These are phyloP conservation scores for Hamigera avellanea DNA, from an alignment of 495 filamentous ascomycete species.

Conservation along the genomic window DNA sequence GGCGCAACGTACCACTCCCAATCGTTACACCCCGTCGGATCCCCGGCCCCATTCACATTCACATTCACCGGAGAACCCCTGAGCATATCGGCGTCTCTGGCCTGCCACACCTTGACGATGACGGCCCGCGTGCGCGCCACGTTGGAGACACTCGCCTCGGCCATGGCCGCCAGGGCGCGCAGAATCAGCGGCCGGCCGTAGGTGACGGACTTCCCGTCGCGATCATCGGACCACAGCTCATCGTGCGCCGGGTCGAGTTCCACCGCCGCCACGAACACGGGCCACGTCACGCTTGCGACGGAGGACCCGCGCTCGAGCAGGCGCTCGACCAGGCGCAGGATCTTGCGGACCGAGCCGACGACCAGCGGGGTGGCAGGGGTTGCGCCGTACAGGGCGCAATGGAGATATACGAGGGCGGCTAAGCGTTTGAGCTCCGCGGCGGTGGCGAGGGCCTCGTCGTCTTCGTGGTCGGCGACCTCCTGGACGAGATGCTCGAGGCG, in stretches of 20 bases:
- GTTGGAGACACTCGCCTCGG: conserved; percentile 28
- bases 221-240: conserved; percentile 22
- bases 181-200: conserved; percentile 28
- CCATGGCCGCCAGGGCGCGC: conserved; percentile 28
- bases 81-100: conserved; percentile 25
- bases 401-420: conserved; percentile 28
- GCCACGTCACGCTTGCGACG: conserved; percentile 28
- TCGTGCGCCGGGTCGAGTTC: conserved; percentile 31
- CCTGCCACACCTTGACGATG: conserved; percentile 32
- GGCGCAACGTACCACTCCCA: conserved; percentile 34
- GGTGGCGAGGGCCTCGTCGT: conserved; percentile 17
- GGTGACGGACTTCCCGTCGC: conserved; percentile 4
- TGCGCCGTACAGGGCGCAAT: conserved; percentile 29
- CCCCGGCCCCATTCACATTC: no score
- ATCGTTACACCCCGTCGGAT: conserved; percentile 21
- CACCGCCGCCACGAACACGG: conserved; percentile 34
- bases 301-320: conserved; percentile 20
- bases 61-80: conserved; percentile 10
- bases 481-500: conserved; percentile 25
- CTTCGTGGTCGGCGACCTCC: conserved; percentile 18
- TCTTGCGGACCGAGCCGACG: conserved; percentile 21
- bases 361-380: conserved; percentile 26
- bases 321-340: conserved; percentile 21
- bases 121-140: conserved; percentile 30
- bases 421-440: conserved; percentile 32